Evolutionary conservation across 2,329 filamentous ascomycete genomes (phyloP).

Genomic region (Teratosphaeria viscida): DNA sequence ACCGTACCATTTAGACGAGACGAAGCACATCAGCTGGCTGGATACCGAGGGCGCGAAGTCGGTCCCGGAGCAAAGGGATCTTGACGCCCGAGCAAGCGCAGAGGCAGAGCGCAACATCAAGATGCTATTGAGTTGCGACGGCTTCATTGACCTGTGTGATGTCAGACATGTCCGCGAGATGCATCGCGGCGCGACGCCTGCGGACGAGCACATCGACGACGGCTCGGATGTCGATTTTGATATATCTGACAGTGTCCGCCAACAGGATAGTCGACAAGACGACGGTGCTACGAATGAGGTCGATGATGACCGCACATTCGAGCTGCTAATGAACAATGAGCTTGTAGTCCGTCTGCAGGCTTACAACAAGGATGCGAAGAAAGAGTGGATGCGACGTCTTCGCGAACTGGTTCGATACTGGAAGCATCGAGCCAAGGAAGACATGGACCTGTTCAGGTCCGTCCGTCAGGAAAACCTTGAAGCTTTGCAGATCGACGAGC

Average conservation of each 20-base stretch:
- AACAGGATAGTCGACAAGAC: slow-evolving; percentile 29
- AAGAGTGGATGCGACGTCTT: slow-evolving; percentile 53
- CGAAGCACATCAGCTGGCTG: slow-evolving; percentile 47
- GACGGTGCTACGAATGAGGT: slow-evolving; percentile 45
- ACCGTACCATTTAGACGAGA: slow-evolving; percentile 47
- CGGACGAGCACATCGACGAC: slow-evolving; percentile 41
- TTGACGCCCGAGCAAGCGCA: slow-evolving; percentile 49
- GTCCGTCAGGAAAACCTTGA: slow-evolving; percentile 49
- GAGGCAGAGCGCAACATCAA: slow-evolving; percentile 49
- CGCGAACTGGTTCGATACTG: slow-evolving; percentile 50
- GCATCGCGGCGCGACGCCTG: slow-evolving; percentile 39
- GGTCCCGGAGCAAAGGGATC: slow-evolving; percentile 36
- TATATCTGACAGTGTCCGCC: slow-evolving; percentile 18
- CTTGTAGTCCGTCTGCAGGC: slow-evolving; percentile 48
- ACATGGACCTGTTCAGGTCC: slow-evolving; percentile 47
- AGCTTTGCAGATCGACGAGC: slow-evolving; percentile 53
- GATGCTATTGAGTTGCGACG: slow-evolving; percentile 50
- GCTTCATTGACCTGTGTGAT: slow-evolving; percentile 52
- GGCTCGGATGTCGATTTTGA: slow-evolving; percentile 48
- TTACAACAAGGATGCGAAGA: slow-evolving; percentile 46
- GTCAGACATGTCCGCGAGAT: slow-evolving; percentile 49
- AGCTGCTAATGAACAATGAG: slow-evolving; percentile 51
- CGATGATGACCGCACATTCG: slow-evolving; percentile 49
- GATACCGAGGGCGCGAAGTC: slow-evolving; percentile 23
- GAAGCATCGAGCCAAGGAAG: slow-evolving; percentile 45